phyloP scores from a whole-genome alignment of 352 stramenopile species.

The Pythium rishiriense region DNA sequence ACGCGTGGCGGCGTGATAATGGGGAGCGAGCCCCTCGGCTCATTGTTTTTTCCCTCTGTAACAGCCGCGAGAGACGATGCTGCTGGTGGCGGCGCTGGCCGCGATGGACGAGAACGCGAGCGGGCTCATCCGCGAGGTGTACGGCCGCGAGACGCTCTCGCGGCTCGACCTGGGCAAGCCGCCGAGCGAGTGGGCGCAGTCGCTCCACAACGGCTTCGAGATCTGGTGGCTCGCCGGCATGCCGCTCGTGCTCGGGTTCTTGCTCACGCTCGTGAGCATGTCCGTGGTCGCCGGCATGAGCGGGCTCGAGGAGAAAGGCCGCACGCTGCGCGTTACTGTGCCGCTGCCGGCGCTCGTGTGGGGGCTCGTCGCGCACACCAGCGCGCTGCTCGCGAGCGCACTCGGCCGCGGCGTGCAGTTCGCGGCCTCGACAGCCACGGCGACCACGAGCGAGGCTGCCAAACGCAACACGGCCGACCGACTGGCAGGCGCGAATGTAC shows the following conservation, averaged over 20 bases:
- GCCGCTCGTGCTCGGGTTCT: constrained; percentile 68
- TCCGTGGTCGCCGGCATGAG: constrained; percentile 62
- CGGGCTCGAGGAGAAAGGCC: constrained; percentile 47
- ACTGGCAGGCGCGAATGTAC: constrained; percentile 23
- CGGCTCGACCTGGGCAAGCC: constrained; percentile 34
- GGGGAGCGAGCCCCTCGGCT: background rate
- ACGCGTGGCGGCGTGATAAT: constrained; percentile 6
- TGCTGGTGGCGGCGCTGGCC: constrained; percentile 25
- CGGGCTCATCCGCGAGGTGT: constrained; percentile 51
- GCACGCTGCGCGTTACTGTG: constrained; percentile 28
- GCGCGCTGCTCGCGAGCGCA: constrained; percentile 3
- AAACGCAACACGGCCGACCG: background rate
- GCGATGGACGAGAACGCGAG: constrained; percentile 76
- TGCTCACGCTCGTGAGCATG: constrained; percentile 74
- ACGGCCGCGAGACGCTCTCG: constrained; percentile 60
- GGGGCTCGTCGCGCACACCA: constrained; percentile 2
- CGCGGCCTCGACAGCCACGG: background rate
- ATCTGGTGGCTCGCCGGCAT: constrained; percentile 86
- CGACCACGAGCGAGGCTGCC: background rate
- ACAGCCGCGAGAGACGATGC: constrained; percentile 7
- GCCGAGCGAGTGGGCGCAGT: constrained; percentile 39
- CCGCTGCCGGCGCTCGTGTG: constrained; percentile 22
- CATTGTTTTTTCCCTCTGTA: background rate
- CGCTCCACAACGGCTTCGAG: constrained; percentile 83
- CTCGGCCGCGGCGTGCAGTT: constrained; percentile 10